Conservation (phyloP, 2,329 filamentous ascomycete genomes). For the Ilyonectria robusta region DNA sequence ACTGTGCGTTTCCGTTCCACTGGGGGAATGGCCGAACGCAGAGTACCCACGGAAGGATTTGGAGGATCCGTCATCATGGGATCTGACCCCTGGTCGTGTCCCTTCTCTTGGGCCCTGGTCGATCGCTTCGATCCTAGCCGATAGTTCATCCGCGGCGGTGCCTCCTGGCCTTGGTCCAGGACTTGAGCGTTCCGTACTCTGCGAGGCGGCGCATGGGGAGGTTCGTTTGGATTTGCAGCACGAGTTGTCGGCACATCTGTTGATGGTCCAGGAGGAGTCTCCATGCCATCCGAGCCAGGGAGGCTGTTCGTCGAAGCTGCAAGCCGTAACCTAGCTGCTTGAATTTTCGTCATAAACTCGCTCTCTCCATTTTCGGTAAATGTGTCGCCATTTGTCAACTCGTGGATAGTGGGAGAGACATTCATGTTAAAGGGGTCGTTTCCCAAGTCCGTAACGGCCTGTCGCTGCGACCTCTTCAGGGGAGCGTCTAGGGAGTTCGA, state of each 20-base stretch:
- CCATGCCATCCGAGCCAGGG: constrained; percentile 68
- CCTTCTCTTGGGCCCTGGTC: constrained; percentile 55
- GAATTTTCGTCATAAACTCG: constrained; percentile 70
- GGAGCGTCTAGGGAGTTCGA: constrained; percentile 57
- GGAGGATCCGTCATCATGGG: constrained; percentile 59
- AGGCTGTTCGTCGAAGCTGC: constrained; percentile 55
- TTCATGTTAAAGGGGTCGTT: constrained; percentile 68
- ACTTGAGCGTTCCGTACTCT: constrained; percentile 69
- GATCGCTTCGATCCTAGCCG: constrained; percentile 62
- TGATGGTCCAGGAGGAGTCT: constrained; percentile 67
- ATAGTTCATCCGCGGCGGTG: constrained; percentile 76
- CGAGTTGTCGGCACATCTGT: constrained; percentile 45
- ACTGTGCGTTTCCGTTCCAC: constrained; percentile 89
- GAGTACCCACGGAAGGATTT: constrained; percentile 54
- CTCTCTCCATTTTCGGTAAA: constrained; percentile 58
- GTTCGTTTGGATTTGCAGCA: constrained; percentile 55
- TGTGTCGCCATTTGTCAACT: constrained; percentile 59
- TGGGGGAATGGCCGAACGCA: constrained; percentile 58
- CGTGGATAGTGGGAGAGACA: constrained; percentile 57
- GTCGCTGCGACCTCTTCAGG: constrained; percentile 59
- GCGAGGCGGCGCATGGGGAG: constrained; percentile 66
- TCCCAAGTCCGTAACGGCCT: constrained; percentile 53
- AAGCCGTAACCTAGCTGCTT: constrained; percentile 64
- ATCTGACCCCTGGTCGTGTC: constrained; percentile 54
- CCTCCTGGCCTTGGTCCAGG: constrained; percentile 67